These are phyloP conservation scores for Stromatinia cepivora DNA, from an alignment of 2,329 filamentous ascomycete species.

Conservation along the genomic window DNA sequence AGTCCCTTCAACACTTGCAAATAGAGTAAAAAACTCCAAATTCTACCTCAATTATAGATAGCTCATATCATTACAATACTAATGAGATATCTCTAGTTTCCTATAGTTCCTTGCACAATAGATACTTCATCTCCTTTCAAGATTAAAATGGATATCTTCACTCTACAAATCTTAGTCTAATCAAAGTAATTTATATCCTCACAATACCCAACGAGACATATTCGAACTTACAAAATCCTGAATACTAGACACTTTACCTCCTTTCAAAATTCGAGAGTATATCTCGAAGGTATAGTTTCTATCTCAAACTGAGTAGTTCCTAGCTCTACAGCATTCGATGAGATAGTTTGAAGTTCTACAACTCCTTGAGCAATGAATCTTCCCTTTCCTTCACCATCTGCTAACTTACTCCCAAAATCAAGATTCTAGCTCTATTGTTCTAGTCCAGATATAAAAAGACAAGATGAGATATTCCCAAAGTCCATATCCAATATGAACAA, in stretches of 20 bases:
- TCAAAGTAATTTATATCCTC: not conserved
- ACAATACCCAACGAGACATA: not conserved
- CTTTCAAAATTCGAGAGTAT: not conserved
- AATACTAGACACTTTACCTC: too few species aligned
- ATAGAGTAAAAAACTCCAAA: accelerated
- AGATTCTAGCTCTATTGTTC: not conserved
- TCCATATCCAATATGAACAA: not conserved
- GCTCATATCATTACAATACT: not conserved
- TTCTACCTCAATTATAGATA: not conserved
- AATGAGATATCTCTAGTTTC: too few species aligned
- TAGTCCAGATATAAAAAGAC: not conserved
- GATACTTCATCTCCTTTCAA: not conserved
- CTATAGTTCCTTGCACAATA: not conserved
- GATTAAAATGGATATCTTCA: not conserved
- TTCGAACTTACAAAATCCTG: too few species aligned
- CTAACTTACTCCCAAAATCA: not conserved
- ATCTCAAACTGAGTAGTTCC: too few species aligned
- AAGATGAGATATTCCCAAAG: not conserved
- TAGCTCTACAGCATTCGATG: not conserved
- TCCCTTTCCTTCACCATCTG: too few species aligned
- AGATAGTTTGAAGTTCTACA: not conserved
- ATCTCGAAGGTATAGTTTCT: not conserved
- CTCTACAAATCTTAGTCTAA: too few species aligned
- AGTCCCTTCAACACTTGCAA: too few species aligned
- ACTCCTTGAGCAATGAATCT: accelerated